Percentiles rank a stretch among this genome's conserved stretches.
phyloP scores from a whole-genome alignment of 345 rosid species.

The Linum tenue region DNA sequence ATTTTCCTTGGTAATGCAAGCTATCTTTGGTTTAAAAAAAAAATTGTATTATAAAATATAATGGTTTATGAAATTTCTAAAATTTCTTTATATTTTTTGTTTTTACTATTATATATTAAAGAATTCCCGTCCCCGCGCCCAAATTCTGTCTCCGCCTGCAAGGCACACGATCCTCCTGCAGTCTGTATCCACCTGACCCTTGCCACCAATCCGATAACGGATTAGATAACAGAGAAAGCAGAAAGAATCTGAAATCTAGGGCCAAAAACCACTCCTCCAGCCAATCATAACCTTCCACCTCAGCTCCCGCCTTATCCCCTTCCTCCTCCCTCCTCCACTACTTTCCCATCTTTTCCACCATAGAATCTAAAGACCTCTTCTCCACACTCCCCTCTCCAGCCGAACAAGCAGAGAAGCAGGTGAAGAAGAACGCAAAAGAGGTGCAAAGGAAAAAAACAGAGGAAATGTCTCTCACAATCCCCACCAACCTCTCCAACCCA shows the following conservation, averaged over 20 bases:
- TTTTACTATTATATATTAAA: too few relatives aligned
- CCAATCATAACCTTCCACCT: conserved; percentile 48
- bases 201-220: too few relatives aligned
- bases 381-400: conserved; percentile 25
- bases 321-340: conserved; percentile 21
- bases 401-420: conserved; percentile 7
- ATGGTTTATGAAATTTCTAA: too few relatives aligned
- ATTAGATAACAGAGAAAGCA: background rate
- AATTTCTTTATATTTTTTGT: too few relatives aligned
- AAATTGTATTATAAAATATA: too few relatives aligned
- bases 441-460: conserved; percentile 23
- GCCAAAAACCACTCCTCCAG: background rate
- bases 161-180: too few relatives aligned
- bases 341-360: conserved; percentile 11
- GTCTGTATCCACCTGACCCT: too few relatives aligned
- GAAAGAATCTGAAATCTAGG: conserved; percentile 14
- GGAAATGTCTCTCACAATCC: conserved; percentile 72
- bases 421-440: background rate
- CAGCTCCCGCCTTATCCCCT: conserved; percentile 48
- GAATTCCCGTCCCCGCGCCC: too few relatives aligned
- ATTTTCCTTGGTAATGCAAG: too few relatives aligned
- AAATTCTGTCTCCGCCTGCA: too few relatives aligned
- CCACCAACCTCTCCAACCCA: conserved; percentile 64
- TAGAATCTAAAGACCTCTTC: conserved; percentile 38
- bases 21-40: too few relatives aligned